Conservation (phyloP, 768 basidiomycete genomes). For the Mycena filopes region DNA sequence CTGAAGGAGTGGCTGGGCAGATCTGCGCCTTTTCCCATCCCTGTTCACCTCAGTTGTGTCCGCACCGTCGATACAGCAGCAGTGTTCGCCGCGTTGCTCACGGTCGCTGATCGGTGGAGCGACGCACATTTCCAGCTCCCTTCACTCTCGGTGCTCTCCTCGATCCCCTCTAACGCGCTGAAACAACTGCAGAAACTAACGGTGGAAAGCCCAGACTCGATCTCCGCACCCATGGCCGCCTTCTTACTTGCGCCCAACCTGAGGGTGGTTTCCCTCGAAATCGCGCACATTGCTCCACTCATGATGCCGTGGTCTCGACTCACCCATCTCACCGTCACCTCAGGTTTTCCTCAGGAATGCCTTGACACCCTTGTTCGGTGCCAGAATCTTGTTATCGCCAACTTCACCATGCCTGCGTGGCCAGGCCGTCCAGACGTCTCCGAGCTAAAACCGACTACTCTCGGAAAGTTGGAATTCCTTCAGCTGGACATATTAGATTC, state of each 20-base stretch:
- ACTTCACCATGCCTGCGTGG: constrained; percentile 1
- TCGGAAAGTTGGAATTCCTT: neutral
- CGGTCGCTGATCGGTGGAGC: constrained; percentile 5
- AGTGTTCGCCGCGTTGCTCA: neutral
- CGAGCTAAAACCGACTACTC: neutral
- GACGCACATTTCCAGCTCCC: neutral
- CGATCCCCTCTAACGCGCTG: neutral
- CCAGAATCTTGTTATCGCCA: neutral
- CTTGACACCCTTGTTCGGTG: constrained; percentile 12
- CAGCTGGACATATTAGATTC: neutral
- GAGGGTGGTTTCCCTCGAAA: neutral
- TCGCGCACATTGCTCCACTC: neutral
- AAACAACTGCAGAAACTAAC: neutral
- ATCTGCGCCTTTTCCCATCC: constrained; percentile 13
- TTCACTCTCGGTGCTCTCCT: neutral
- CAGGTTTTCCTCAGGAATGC: neutral
- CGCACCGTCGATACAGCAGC: neutral
- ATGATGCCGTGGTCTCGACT: constrained; percentile 23
- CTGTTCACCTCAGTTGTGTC: neutral
- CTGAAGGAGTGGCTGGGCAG: constrained; percentile 15
- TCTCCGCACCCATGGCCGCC: neutral
- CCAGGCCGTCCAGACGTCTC: neutral
- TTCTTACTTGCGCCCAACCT: neutral
- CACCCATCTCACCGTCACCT: neutral
- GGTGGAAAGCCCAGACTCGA: neutral